These are phyloP conservation scores for Anaeromyces robustus DNA, from an alignment of 192 early-diverging fungal genomes.

Conservation along the genomic window DNA sequence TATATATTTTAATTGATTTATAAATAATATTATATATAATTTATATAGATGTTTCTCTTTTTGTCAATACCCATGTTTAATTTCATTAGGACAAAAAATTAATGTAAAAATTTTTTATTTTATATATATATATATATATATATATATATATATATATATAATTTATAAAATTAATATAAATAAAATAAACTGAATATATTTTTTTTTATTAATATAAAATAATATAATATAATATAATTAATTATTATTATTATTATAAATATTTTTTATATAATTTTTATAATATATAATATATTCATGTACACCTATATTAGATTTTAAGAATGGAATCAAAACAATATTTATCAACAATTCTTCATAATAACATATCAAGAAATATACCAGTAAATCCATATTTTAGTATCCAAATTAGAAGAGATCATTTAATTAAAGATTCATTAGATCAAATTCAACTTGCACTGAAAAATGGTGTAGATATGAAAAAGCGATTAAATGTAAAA, in stretches of 20 bases:
- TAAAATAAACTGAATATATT: too few species aligned
- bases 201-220: too few species aligned
- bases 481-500: slow-evolving; percentile 32
- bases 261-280: too few species aligned
- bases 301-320: too few species aligned
- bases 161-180: slow-evolving; percentile 12
- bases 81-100: slow-evolving; percentile 35
- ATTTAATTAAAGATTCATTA: slow-evolving; percentile 31
- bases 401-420: slow-evolving; percentile 19
- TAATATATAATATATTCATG: too few species aligned
- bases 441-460: slow-evolving; percentile 21
- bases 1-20: too few species aligned
- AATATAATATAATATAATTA: too few species aligned
- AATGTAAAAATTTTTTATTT: slow-evolving; percentile 12
- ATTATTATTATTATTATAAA: too few species aligned
- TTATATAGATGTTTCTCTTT: slow-evolving; percentile 18
- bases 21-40: neutral
- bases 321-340: neutral
- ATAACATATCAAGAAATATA: slow-evolving; percentile 18
- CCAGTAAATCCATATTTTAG: slow-evolving; percentile 31
- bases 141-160: slow-evolving; percentile 9
- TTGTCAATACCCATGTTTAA: slow-evolving; percentile 39
- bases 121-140: neutral
- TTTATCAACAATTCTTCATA: slow-evolving; percentile 27
- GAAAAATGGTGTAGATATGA: slow-evolving; percentile 23